Base-by-base conservation (phyloP, 176 grass and related monocot species). In the Paspalum vaginatum region DNA sequence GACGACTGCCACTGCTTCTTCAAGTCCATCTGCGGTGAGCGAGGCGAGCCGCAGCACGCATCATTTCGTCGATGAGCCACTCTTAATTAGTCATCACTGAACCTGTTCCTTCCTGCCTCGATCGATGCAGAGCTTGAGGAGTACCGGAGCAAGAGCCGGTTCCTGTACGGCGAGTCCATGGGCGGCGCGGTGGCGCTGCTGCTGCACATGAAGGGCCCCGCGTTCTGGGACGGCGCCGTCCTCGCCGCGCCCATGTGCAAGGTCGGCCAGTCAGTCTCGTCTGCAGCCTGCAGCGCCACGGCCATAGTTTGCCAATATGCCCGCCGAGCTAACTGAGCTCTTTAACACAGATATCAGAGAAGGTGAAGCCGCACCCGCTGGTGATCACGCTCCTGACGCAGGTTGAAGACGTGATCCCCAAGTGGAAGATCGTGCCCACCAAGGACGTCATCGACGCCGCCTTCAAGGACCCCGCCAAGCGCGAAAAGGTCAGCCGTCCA, bases 91-190 rank as follows among this genome's bases (percentile, higher is more conserved):
- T 32, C 32, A 63, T 32, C 4, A 32, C 68, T 71, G 68, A 18
- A 61, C 25, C 24, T 24, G 4, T 1, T 21, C 10, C 14, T 40
- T 43, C 24, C 25, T 13, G 22, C 25, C 1, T 0, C 4, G 5
- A 8, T 43, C 8, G 24, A 9, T 49, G 45, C 73, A 98, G 90
- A 87, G 52, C 52, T 85, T 50, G 83, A 87, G 22, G 92, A 92
- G 61, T 79, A 93, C 82, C 72, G 86, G 72, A 85, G 65, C 65
- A 98, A 93, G 85, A 92, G 95, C 74, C 80, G 92, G 61, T 98
- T 98, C 71, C 88, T 98, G 20, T 98, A 98, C 27, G 92, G 95
- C 50, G 95, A 98, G 88, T 98, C 95, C 59, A 98, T 98, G 95
- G 95, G 95, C 20, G 95, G 89, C 22, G 95, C 92, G 1, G 92